These are phyloP conservation scores for Diaporthe ilicicola DNA, from an alignment of 2,329 filamentous ascomycete species.

Conservation along the genomic window DNA sequence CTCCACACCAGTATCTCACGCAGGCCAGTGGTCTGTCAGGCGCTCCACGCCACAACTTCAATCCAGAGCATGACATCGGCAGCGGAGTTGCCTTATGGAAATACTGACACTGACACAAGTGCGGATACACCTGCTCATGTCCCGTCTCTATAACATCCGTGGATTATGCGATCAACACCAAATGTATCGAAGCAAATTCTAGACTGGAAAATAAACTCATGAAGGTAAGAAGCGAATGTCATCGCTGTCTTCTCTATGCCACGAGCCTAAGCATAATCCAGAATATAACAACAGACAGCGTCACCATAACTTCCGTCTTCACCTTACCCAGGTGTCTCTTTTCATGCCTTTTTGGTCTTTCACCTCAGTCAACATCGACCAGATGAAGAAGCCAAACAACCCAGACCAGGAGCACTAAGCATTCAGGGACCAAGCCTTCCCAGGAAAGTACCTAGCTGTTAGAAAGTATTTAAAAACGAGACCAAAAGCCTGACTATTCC, in stretches of 20 bases:
- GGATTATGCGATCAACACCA: too few species aligned
- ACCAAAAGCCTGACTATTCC: too few species aligned
- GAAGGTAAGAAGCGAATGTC: too few species aligned
- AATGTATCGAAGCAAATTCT: too few species aligned
- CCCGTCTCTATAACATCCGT: too few species aligned
- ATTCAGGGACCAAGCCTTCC: too few species aligned
- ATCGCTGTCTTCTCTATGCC: neutral
- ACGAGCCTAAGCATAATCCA: neutral
- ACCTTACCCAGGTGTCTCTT: too few species aligned
- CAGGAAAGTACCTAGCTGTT: too few species aligned
- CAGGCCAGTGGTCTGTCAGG: neutral
- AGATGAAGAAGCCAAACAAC: neutral
- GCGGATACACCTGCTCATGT: too few species aligned
- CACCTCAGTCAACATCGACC: neutral
- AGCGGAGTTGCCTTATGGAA: neutral
- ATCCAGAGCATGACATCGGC: neutral
- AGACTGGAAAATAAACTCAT: too few species aligned
- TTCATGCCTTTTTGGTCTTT: too few species aligned
- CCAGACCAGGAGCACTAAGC: neutral
- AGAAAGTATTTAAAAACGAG: too few species aligned
- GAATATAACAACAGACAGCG: neutral
- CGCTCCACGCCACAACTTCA: neutral
- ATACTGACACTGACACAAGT: constrained; percentile 7
- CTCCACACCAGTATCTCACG: neutral
- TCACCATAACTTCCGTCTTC: neutral